phyloP scores from a whole-genome alignment of 2,329 filamentous ascomycete genomes.

The Penicillium sp. region DNA sequence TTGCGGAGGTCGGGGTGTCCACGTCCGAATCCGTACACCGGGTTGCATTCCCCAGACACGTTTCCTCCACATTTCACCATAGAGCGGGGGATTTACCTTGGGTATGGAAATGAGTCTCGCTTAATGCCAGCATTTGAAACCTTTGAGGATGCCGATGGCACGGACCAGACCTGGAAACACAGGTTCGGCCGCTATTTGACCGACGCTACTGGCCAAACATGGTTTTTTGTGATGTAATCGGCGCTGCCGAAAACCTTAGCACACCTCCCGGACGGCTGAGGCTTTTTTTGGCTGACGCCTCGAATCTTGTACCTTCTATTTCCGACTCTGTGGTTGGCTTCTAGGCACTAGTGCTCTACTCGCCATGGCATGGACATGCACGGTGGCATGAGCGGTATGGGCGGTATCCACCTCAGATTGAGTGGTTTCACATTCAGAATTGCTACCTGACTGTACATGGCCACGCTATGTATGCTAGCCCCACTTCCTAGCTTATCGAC shows the following conservation, averaged over 20 bases:
- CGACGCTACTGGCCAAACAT: background rate
- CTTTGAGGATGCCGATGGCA: background rate
- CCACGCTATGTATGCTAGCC: too few species aligned
- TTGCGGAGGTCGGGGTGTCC: slow-evolving; percentile 5
- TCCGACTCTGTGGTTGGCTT: too few species aligned
- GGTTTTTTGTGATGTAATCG: background rate
- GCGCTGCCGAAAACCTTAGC: background rate
- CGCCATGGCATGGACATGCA: background rate
- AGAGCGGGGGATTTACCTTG: background rate
- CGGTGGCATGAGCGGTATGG: background rate
- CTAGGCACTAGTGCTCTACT: background rate
- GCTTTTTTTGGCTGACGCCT: slow-evolving; percentile 1
- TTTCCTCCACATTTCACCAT: slow-evolving; percentile 2
- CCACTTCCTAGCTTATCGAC: too few species aligned
- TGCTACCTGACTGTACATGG: background rate
- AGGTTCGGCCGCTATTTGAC: slow-evolving; percentile 1
- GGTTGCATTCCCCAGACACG: slow-evolving; percentile 8
- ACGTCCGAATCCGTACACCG: slow-evolving; percentile 9
- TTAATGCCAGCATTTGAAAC: background rate
- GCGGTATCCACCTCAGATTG: background rate
- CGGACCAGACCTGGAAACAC: background rate
- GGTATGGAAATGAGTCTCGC: background rate
- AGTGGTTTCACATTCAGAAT: background rate
- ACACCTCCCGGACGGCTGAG: slow-evolving; percentile 2
- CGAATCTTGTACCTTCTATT: background rate